A percentile compares a stretch with the other conserved stretches of the same genome.
These are phyloP conservation scores for Scutellospora calospora DNA, from an alignment of 371 early-diverging fungal genomes.

Conservation along the genomic window DNA sequence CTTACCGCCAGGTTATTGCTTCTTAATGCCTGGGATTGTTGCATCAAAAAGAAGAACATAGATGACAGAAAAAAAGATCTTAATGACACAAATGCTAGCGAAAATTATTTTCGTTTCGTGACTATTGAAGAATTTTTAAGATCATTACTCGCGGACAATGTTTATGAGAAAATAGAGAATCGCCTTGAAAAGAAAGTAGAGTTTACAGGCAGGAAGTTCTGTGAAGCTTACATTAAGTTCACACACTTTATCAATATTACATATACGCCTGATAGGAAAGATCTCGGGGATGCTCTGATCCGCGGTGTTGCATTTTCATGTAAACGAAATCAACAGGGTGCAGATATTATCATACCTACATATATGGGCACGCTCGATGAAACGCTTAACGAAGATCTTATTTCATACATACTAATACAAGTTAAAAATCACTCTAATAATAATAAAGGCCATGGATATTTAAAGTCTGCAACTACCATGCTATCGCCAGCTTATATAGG, in stretches of 20 bases:
- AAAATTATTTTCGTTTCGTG: constrained; percentile 4
- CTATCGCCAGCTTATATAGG: background rate
- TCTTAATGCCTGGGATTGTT: constrained; percentile 18
- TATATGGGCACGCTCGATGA: constrained; percentile 30
- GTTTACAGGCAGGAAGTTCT: background rate
- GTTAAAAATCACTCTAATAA: constrained; percentile 16
- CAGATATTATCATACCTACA: constrained; percentile 27
- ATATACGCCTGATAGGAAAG: background rate
- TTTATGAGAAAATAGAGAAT: constrained; percentile 5
- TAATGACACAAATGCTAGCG: background rate
- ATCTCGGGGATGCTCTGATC: constrained; percentile 11
- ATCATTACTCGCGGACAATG: background rate
- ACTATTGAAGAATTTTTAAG: constrained; percentile 28
- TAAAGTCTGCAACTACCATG: background rate
- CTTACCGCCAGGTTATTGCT: background rate
- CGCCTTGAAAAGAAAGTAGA: background rate
- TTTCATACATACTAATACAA: constrained; percentile 27
- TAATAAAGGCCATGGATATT: constrained; percentile 7
- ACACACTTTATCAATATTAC: constrained; percentile 32
- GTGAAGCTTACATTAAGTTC: constrained; percentile 19
- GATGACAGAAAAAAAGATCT: no score
- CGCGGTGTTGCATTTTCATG: constrained; percentile 12
- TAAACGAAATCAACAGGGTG: constrained; percentile 27
- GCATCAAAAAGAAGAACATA: background rate
- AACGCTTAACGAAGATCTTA: constrained; percentile 18